These are phyloP conservation scores for Euphorbia corollata DNA, from an alignment of 441 rosid genomes.

Conservation along the genomic window DNA sequence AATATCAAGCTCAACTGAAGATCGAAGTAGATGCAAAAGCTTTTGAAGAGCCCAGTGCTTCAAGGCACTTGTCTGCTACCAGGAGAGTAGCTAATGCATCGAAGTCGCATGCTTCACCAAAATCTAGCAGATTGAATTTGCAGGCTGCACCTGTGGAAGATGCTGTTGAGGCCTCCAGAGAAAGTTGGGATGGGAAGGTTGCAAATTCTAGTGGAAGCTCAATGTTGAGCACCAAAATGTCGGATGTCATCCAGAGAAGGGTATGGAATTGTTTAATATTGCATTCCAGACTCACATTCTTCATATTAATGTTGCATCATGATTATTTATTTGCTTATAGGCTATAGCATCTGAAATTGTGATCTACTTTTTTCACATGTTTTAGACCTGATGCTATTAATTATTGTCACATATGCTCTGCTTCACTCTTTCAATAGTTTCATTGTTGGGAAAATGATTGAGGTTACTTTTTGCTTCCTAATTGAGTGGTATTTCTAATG, in stretches of 20 bases:
- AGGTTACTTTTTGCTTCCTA: too few relatives aligned
- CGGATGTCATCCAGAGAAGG: constrained; percentile 81
- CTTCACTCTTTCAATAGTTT: neutral
- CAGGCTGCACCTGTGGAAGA: constrained; percentile 49
- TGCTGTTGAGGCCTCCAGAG: constrained; percentile 48
- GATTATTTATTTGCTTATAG: neutral
- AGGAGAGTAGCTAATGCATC: constrained; percentile 64
- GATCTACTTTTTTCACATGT: neutral
- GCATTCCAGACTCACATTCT: neutral
- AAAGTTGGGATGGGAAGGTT: constrained; percentile 58
- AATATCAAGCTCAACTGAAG: constrained; percentile 59
- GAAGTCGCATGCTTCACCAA: constrained; percentile 61
- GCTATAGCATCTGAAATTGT: neutral
- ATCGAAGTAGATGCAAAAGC: constrained; percentile 43
- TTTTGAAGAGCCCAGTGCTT: constrained; percentile 36
- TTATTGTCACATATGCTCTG: neutral
- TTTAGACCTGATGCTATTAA: neutral
- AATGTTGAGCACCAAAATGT: constrained; percentile 53
- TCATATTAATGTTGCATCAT: neutral
- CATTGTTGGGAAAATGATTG: too few relatives aligned
- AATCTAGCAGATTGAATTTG: constrained; percentile 56
- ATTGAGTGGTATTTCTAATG: neutral
- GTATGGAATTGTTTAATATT: constrained; percentile 36
- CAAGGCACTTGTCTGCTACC: constrained; percentile 52
- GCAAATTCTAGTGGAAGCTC: constrained; percentile 48